Conservation (phyloP, 306 rosid genomes). For the Sechiopsis laciniata region DNA sequence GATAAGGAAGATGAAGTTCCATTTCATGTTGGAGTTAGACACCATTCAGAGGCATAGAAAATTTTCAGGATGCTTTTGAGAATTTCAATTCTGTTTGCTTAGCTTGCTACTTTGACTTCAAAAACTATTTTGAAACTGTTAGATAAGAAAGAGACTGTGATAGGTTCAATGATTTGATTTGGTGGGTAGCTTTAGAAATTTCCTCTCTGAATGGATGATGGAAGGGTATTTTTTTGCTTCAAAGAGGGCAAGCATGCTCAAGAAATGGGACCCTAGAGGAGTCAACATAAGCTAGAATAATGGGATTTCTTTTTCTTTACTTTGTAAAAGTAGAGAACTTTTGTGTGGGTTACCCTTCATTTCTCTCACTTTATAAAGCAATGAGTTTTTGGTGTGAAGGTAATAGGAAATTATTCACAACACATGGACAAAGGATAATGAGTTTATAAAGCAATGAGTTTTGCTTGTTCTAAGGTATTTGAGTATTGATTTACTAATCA, state of each 20-base stretch:
- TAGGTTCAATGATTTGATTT: conserved; percentile 6
- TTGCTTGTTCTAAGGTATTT: background rate
- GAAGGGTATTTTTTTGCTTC: background rate
- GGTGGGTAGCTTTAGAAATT: conserved; percentile 18
- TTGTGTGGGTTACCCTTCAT: background rate
- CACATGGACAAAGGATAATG: background rate
- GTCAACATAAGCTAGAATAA: conserved; percentile 12
- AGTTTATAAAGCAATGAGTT: background rate
- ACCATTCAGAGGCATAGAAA: background rate
- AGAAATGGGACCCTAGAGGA: conserved; percentile 31
- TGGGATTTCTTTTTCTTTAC: conserved; percentile 7
- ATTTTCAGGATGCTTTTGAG: conserved; percentile 6
- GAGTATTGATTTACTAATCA: background rate
- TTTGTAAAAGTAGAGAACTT: conserved; percentile 12
- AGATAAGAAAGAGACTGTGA: background rate
- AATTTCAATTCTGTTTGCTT: background rate
- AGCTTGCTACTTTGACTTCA: background rate
- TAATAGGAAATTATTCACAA: background rate
- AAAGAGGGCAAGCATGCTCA: conserved; percentile 33
- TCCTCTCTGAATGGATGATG: conserved; percentile 15
- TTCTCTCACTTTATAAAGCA: conserved; percentile 13
- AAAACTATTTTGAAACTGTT: background rate
- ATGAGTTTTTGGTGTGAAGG: background rate
- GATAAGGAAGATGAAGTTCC: conserved; percentile 32
- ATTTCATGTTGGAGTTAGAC: background rate